Evolutionary conservation across 2,329 filamentous ascomycete genomes (phyloP), one percentile per base, ranked within the genome.

Genomic region (Pezicula neosporulosa): DNA sequence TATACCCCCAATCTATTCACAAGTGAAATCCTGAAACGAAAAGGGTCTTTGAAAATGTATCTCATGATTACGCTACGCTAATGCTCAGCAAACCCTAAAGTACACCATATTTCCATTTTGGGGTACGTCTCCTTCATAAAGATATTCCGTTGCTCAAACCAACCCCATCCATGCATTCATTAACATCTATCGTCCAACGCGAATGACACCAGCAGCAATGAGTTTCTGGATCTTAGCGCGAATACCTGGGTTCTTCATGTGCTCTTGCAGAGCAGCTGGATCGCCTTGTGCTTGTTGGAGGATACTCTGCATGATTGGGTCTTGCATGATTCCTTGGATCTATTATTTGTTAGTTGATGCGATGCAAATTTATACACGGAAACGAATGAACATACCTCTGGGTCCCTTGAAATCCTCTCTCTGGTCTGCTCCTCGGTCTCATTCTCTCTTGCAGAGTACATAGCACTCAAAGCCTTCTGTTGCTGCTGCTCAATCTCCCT

Each of bases 261-360:
- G 95, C 71, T 99, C 93, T 68, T 95, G 87, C 56, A 99, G 82
- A 43, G 94, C 94, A 45, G 87, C 87, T 16, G 94, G 94, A 65
- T 99, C 89, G 50, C 83, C 85, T 78, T 97, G 96, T 43, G 94
- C 94, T 75, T 99, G 94, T 70, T 97, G 92, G 51, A 97, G 82
- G 60, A 97, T 97, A 60, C 87, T 88, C 75, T 99, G 91, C 93
- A 99, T 97, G 67, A 99, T 86, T 15, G 94, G 94, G 67, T 99
- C 94, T 70, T 92, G 86, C 73, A 97, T 89, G 66, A 97, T 93
- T 56, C 77, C 72, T 81, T 95, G 89, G 68, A 97, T 96, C 85
- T 68, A 42, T 36, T 6, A 7, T 13, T 38, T 36, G 50, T 65
- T 60, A 62, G 61, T 30, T 13, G 42, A 9, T 41, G 13, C 19